Evolutionary conservation across 2,329 filamentous ascomycete species (phyloP).

Genomic region (Didymella keratinophila): DNA sequence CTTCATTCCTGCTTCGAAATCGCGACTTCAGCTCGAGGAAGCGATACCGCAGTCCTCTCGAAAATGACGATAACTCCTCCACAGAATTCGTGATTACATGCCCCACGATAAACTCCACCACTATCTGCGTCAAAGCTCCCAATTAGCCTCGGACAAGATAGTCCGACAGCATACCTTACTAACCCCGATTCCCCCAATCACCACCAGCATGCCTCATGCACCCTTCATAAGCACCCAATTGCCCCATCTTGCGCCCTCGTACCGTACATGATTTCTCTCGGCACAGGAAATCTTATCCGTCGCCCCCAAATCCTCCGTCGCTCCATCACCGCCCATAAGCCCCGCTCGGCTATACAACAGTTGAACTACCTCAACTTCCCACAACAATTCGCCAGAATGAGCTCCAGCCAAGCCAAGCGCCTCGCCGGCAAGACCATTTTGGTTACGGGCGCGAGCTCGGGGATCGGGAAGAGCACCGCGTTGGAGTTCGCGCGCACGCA

Average conservation of each 20-base stretch:
- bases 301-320: slow-evolving; percentile 5
- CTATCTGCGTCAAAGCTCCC: slow-evolving; percentile 13
- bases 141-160: slow-evolving; percentile 12
- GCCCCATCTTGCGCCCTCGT: slow-evolving; percentile 3
- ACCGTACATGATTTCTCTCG: slow-evolving; percentile 20
- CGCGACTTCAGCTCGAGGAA: neutral
- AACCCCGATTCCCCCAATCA: slow-evolving; percentile 12
- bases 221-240: slow-evolving; percentile 11
- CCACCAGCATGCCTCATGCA: slow-evolving; percentile 1
- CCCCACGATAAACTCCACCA: slow-evolving; percentile 1
- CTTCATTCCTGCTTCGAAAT: neutral
- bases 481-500: slow-evolving; percentile 90
- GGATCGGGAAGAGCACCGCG: slow-evolving; percentile 85
- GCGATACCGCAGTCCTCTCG: slow-evolving; percentile 1
- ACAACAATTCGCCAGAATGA: slow-evolving; percentile 60
- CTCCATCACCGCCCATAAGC: slow-evolving; percentile 1
- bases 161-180: slow-evolving; percentile 6
- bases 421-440: slow-evolving; percentile 92
- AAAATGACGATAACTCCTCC: slow-evolving; percentile 13
- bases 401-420: slow-evolving; percentile 75
- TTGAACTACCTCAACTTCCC: slow-evolving; percentile 16
- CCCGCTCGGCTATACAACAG: slow-evolving; percentile 17
- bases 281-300: slow-evolving; percentile 15
- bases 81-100: slow-evolving; percentile 13
- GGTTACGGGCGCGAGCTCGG: slow-evolving; percentile 90